Percentiles rank a stretch among this genome's conserved stretches.
Evolutionary conservation across 2,329 filamentous ascomycete species (phyloP).

Genomic region (Colletotrichum phormii): DNA sequence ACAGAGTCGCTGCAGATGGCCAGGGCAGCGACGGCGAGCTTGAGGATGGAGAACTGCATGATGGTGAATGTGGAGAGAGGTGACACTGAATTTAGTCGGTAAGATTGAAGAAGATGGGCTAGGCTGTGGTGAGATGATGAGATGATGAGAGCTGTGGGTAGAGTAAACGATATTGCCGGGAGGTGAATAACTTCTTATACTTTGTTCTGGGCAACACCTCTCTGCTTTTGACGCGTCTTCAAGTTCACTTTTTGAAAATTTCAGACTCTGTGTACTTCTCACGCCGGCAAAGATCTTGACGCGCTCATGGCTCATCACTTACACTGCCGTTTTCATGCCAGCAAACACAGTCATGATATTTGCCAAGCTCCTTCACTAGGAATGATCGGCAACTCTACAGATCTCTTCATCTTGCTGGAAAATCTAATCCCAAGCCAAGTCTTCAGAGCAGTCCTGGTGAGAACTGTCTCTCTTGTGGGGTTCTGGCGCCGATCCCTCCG

Average conservation of each 20-base stretch:
- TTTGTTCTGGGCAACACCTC: background rate
- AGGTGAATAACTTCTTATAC: background rate
- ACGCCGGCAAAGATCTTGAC: background rate
- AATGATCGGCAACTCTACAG: background rate
- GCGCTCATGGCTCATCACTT: background rate
- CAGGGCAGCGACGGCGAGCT: constrained; percentile 32
- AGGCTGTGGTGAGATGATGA: background rate
- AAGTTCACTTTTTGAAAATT: rapidly evolving
- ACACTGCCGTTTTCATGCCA: background rate
- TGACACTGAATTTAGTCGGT: too few species aligned
- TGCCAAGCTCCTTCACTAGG: background rate
- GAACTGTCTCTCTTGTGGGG: too few species aligned
- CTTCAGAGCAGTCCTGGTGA: too few species aligned
- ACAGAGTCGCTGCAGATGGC: constrained; percentile 37
- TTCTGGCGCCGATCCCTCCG: background rate
- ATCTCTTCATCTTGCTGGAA: background rate
- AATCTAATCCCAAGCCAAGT: background rate
- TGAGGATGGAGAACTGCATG: constrained; percentile 38
- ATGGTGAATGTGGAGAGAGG: background rate
- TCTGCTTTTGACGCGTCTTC: background rate
- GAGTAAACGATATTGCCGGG: background rate
- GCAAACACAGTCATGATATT: background rate
- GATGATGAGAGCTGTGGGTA: background rate
- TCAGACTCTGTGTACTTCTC: rapidly evolving
- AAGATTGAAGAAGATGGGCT: background rate